Evolutionary conservation across 1,284 basidiomycete species (phyloP), one percentile per base, ranked within the genome.

Genomic region (Sutorius eximius): DNA sequence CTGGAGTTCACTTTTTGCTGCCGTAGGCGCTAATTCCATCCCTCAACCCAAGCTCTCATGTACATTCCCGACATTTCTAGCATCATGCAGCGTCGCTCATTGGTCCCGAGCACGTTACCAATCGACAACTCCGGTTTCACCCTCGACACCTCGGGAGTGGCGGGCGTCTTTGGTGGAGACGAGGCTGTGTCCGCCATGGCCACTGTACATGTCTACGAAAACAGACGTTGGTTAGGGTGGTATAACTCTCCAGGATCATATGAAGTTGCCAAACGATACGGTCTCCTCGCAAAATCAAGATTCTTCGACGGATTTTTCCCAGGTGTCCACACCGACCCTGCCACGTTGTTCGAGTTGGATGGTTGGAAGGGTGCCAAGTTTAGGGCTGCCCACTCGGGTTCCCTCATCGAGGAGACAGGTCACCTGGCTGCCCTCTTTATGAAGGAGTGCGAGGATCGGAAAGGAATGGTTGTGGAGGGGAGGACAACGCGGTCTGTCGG

Each of bases 171-270:
- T 33, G 71, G 71, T 22, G 71, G 72, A 5, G 70, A 71, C 10
- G 72, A 73, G 22, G 71, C 72, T 6, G 59, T 68, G 1, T 64
- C 72, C 1, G 69, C 71, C 16, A 74, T 74, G 68, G 62, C 62
- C 0, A 74, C 71, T 0, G 59, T 72, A 8, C 68, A 73, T 42
- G 51, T 74, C 16, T 72, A 64, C 42, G 53, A 60, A 42, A 59
- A 57, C 4, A 70, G 68, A 33, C 61, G 46, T 12, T 72, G 61
- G 65, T 30, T 70, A 12, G 71, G 71, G 2, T 72, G 71, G 72
- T 73, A 72, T 27, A 72, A 74, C n/a, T 59, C 71, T 3, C 72
- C 72, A 7, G 72, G 71, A 11, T 66, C 69, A 8, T 74, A 71
- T 46, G 45, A 58, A 9, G 62, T 73, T n/a, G 71, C 69, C 20